Base-by-base conservation (phyloP, 257 asterid genomes). In the Voacanga thouarsii region DNA sequence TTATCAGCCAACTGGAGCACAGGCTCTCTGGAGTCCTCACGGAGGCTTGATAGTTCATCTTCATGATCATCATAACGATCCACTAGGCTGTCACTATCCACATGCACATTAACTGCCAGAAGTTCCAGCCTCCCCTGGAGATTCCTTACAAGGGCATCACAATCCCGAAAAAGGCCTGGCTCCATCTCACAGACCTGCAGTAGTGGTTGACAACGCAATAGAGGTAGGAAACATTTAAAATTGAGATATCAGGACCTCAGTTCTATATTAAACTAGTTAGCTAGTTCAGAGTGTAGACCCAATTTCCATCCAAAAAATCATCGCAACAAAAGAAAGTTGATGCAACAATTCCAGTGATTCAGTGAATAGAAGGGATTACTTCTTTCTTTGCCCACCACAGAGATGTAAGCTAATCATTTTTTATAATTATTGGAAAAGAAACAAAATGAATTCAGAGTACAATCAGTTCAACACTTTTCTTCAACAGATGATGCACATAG, bases 71-170 rank as follows among this genome's bases (percentile, higher is more conserved):
- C 99, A 4, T 83, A 93, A 28, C 85, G 80, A 74, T 92, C 98
- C 33, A 87, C 93, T 3, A 80, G 83, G 6, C 90, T 84, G 71
- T 95, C 96, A 19, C 89, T 86, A 74, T 93, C 97, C 76, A 88
- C 79, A 75, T 93, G 97, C 77, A 91, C 96, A 57, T 91, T 93
- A 78, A 90, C 96, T 19, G 96, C 99, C 66, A 92, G 90, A 77
- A 93, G 90, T 84, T 95, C 99, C 71, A 89, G 24, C 82, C 97
- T 91, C 59, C 99, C 99, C 77, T 87, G 97, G 83, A 91, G 86
- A 82, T 80, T 86, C 85, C 97, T 91, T 75, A 93, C 85, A 44
- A 86, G 79, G 50, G 86, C 73, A 84, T 95, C 99, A 74, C 98
- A 94, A 43, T 92, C 93, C 45, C 96, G 95, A 83, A 90, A 93